Conservation (phyloP, 2,329 filamentous ascomycete genomes). For the Boeremia lycopersici region DNA sequence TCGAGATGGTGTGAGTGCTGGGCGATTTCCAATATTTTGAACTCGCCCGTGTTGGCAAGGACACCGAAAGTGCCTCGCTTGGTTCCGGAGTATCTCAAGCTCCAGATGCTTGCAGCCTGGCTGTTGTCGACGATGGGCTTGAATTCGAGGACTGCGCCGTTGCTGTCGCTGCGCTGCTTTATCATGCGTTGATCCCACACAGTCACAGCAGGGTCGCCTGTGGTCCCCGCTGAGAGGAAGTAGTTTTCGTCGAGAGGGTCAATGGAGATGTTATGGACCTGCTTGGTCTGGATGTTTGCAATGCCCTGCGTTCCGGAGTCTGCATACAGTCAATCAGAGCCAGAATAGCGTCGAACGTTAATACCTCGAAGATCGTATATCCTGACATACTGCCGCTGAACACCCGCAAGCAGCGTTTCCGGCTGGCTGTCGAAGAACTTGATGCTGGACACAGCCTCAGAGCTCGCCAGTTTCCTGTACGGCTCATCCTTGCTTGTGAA, state of each 20-base stretch:
- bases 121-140: conserved; percentile 59
- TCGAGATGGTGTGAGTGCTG: conserved; percentile 53
- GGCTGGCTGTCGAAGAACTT: conserved; percentile 81
- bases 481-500: conserved; percentile 58
- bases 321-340: conserved; percentile 24
- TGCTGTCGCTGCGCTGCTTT: conserved; percentile 49
- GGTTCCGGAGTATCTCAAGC: conserved; percentile 64
- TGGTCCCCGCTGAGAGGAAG: conserved; percentile 75
- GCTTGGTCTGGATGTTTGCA: conserved; percentile 60
- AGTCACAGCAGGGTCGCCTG: conserved; percentile 75
- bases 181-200: conserved; percentile 75
- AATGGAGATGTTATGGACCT: conserved; percentile 73
- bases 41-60: conserved; percentile 63
- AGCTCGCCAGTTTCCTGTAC: conserved; percentile 63
- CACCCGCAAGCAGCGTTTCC: conserved; percentile 74
- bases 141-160: conserved; percentile 62
- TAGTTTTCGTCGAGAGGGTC: conserved; percentile 83
- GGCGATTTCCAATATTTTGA: conserved; percentile 62
- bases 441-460: conserved; percentile 78
- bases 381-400: conserved; percentile 75
- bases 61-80: conserved; percentile 64
- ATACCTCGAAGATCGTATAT: conserved; percentile 80
- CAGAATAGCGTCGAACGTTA: conserved; percentile 8
- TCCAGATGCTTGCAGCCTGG: conserved; percentile 63
- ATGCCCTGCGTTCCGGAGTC: conserved; percentile 53